phyloP scores from a whole-genome alignment of 2,329 filamentous ascomycete species.

The Aspergillus tamarii region DNA sequence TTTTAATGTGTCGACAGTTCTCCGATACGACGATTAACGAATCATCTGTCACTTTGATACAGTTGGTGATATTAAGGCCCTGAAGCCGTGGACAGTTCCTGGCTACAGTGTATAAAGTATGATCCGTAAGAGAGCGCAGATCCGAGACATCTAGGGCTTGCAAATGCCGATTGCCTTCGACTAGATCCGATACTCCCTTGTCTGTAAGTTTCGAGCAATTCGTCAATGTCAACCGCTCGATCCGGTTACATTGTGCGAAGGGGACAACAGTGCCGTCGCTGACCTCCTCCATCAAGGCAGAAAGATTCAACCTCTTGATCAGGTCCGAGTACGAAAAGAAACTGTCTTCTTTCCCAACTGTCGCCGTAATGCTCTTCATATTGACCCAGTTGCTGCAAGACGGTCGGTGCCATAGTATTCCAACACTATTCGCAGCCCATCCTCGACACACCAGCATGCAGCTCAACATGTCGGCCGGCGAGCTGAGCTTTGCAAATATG shows the following conservation, averaged over 20 bases:
- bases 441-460: conserved; percentile 94
- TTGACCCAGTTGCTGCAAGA: conserved; percentile 86
- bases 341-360: conserved; percentile 71
- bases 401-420: conserved; percentile 91
- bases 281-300: conserved; percentile 72
- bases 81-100: conserved; percentile 83
- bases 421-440: conserved; percentile 91
- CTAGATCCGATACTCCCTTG: conserved; percentile 75
- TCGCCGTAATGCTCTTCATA: conserved; percentile 77
- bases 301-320: conserved; percentile 89
- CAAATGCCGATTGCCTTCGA: conserved; percentile 77
- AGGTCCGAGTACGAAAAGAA: conserved; percentile 90
- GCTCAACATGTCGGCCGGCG: conserved; percentile 75
- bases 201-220: conserved; percentile 87
- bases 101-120: conserved; percentile 76
- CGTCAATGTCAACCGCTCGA: conserved; percentile 90
- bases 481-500: conserved; percentile 83
- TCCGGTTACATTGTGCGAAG: conserved; percentile 80
- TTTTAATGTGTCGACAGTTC: conserved; percentile 83
- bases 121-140: conserved; percentile 77
- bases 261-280: conserved; percentile 88
- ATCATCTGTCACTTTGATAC: conserved; percentile 80
- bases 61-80: conserved; percentile 89
- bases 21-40: conserved; percentile 80
- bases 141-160: conserved; percentile 89